Evolutionary conservation across 768 basidiomycete species (phyloP), one percentile per base, ranked within the genome.

Genomic region (Lepiota venenata): DNA sequence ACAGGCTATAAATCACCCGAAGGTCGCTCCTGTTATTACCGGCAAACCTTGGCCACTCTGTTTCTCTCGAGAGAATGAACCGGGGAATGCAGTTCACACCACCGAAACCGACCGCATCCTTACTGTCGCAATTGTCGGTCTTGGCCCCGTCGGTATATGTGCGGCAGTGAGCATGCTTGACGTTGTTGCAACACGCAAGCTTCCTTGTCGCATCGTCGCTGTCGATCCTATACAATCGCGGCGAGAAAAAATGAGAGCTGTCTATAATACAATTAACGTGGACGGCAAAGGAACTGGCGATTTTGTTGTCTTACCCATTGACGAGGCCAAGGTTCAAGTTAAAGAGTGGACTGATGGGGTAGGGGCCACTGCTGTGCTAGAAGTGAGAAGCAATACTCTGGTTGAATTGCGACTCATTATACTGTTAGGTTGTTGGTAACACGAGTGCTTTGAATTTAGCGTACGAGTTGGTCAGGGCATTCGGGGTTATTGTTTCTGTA

Each of bases 91-190:
- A 25, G 59, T 73, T 60, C 40, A 50, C 20, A 60, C 82, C 43
- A 71, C 69, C 7, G 57, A 68, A 5, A 76, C 76, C 49, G 87
- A 90, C 56, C 73, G 66, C 52, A 56, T 69, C 7, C 63, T 90
- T 55, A 84, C 80, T 0, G 69, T 91, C 48, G 90, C 83, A 0
- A 71, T 91, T 29, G 69, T 91, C 16, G 90, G 89, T 3, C 73
- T 92, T 47, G 90, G 90, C 6, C 90, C 90, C 15, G 90, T 92
- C 9, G 90, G 90, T 18, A 69, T 91, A 55, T 91, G 88, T 58
- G 76, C 87, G 1, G 70, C 75, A 11, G 74, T 90, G 52, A 80
- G 80, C 52, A 71, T 90, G 41, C 74, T 91, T 21, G 86, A 90
- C 60, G 73, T 75, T 56, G 72, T 88, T 2, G 71, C 76, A 3